Evolutionary conservation across 768 basidiomycete genomes (phyloP).

Genomic region (Kwoniella sp.): DNA sequence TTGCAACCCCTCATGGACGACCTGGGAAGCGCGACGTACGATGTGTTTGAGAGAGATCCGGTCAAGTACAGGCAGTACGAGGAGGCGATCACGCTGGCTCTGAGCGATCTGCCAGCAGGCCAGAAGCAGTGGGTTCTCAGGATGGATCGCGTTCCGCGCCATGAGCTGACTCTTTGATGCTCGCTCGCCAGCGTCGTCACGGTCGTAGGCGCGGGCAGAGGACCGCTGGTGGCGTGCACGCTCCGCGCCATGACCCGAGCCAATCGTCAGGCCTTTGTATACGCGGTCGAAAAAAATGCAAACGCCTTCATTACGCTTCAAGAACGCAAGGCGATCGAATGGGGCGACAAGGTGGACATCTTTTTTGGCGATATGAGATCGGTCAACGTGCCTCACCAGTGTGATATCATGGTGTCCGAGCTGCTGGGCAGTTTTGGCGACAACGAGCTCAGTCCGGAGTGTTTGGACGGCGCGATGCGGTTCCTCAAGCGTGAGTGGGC

Average conservation of each 20-base stretch:
- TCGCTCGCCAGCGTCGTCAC: conserved; percentile 65
- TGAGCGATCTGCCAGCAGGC: conserved; percentile 64
- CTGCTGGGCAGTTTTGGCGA: conserved; percentile 96
- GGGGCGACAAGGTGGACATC: conserved; percentile 73
- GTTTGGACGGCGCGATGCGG: conserved; percentile 89
- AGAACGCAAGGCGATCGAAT: conserved; percentile 71
- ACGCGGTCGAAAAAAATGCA: conserved; percentile 94
- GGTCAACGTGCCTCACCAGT: conserved; percentile 74
- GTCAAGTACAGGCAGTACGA: conserved; percentile 95
- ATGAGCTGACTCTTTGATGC: background rate
- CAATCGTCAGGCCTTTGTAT: conserved; percentile 62
- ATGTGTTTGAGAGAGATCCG: conserved; percentile 96
- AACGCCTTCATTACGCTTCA: conserved; percentile 85
- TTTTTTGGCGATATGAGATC: conserved; percentile 93
- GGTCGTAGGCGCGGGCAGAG: conserved; percentile 91
- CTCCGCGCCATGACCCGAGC: conserved; percentile 70
- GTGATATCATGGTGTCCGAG: conserved; percentile 92
- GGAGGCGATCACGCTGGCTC: conserved; percentile 78
- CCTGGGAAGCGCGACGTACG: conserved; percentile 88
- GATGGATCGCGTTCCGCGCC: too few species aligned
- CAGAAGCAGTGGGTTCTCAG: conserved; percentile 60
- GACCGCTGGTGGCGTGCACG: conserved; percentile 82
- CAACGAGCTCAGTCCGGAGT: conserved; percentile 97
- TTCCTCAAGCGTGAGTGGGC: conserved; percentile 75
- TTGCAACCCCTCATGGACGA: conserved; percentile 98